Evolutionary conservation across 2,329 filamentous ascomycete genomes (phyloP), one percentile per base, ranked within the genome.

Genomic region (Hortaea sp.): DNA sequence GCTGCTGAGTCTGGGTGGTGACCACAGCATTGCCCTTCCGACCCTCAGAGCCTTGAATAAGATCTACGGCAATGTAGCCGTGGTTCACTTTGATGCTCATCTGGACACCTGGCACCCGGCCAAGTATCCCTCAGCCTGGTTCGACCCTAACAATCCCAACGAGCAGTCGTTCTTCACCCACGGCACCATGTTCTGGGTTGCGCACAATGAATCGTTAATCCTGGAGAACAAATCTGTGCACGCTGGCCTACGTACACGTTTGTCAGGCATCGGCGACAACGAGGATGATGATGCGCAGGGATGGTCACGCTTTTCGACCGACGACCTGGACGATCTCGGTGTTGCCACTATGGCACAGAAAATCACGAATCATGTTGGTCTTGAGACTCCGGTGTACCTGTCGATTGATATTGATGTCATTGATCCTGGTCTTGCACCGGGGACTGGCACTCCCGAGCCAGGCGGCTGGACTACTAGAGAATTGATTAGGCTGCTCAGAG

Each of bases 391-490:
- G 0, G 86, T 94, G 1, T 94, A 94, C 61, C 69, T 94, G 7
- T 84, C 78, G 32, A 77, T 90, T 11, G 85, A 90, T 59, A 89
- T 89, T 54, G 85, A 90, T 63, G 84, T 89, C 0, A 71, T 90
- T 41, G 85, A 90, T 62, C 85, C 85, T 0, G 82, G 77, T 30
- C 69, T 80, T 42, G 79, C 79, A 2, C 86, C 87, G 0, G 57
- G 55, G n/a, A 60, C 60, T 34, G 89, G 88, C 1, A 95, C 88
- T 0, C 88, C 88, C 0, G 88, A 94, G 69, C 84, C 88, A 0
- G 88, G 89, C 47, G 88, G 88, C 34, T 95, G 88, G 88, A 92
- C 86, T 5, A 94, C 85, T 13, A 74, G 88, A 43, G 89, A 95
- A 70, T 72, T 95, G 56, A 90, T 94, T 53, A 74, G 84, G 9